Evolutionary conservation across 2,329 filamentous ascomycete species (phyloP).

Genomic region (Penicillium fuscoglaucum): DNA sequence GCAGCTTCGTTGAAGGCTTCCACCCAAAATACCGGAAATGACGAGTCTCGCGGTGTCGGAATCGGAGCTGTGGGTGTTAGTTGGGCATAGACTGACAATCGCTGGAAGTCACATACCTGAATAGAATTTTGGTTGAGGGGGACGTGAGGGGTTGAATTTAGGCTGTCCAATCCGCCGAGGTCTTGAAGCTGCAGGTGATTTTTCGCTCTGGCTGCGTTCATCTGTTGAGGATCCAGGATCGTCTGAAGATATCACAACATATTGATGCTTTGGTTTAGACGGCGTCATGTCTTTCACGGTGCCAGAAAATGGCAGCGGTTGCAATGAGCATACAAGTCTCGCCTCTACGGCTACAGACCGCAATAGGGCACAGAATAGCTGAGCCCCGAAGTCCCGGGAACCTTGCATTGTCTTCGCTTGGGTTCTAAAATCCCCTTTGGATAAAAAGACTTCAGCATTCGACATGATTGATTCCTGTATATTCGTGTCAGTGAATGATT

Average conservation of each 20-base stretch:
- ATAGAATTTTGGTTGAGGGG: constrained; percentile 17
- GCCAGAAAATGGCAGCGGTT: constrained; percentile 70
- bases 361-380: constrained; percentile 85
- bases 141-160: constrained; percentile 30
- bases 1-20: constrained; percentile 83
- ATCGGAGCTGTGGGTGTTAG: constrained; percentile 36
- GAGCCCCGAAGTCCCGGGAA: constrained; percentile 84
- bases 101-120: constrained; percentile 21
- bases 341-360: constrained; percentile 78
- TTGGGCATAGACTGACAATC: neutral
- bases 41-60: constrained; percentile 63
- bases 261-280: constrained; percentile 39
- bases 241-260: constrained; percentile 41
- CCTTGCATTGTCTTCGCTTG: constrained; percentile 71
- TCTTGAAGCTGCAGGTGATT: constrained; percentile 21
- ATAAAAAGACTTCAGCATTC: constrained; percentile 67
- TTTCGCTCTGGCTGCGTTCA: constrained; percentile 19
- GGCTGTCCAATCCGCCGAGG: constrained; percentile 40
- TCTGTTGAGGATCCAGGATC: constrained; percentile 34
- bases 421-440: constrained; percentile 70
- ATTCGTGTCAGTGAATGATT: constrained; percentile 20
- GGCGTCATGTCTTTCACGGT: constrained; percentile 47
- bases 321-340: constrained; percentile 85
- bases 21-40: constrained; percentile 88
- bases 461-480: constrained; percentile 56